These are phyloP conservation scores for Penicillium sp. DNA, from an alignment of 2,329 filamentous ascomycete genomes.

Conservation along the genomic window DNA sequence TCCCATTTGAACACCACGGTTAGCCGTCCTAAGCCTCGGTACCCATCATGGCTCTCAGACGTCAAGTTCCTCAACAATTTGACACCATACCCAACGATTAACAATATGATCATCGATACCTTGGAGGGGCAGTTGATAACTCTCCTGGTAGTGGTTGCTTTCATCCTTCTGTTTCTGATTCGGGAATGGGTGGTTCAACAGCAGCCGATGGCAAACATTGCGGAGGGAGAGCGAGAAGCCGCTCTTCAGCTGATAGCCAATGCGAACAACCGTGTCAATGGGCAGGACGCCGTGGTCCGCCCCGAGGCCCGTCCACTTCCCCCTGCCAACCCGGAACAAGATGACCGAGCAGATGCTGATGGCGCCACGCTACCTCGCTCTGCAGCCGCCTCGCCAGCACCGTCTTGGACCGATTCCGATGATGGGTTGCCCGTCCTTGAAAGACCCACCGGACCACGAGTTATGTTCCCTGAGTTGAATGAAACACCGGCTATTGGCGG, in stretches of 20 bases:
- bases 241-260: conserved; percentile 44
- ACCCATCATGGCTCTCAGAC: conserved; percentile 53
- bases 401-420: conserved; percentile 17
- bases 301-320: not conserved
- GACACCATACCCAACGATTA: conserved; percentile 65
- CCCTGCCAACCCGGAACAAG: not conserved
- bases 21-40: conserved; percentile 30
- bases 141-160: conserved; percentile 80
- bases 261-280: conserved; percentile 28
- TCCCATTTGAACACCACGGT: conserved; percentile 24
- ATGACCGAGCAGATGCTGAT: conserved; percentile 2
- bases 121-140: conserved; percentile 94
- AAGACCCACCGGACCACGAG: not conserved
- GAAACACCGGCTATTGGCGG: not conserved
- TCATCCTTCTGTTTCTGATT: conserved; percentile 95
- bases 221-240: conserved; percentile 49
- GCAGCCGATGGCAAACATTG: conserved; percentile 85
- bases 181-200: conserved; percentile 98
- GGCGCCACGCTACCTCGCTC: conserved; percentile 4
- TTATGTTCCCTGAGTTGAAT: not conserved
- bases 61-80: conserved; percentile 49
- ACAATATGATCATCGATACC: conserved; percentile 72
- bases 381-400: conserved; percentile 13
- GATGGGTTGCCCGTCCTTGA: conserved; percentile 12
- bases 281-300: conserved; percentile 9